Conservation (phyloP, 73 alveolate species). For the Tetrahymena borealis region DNA sequence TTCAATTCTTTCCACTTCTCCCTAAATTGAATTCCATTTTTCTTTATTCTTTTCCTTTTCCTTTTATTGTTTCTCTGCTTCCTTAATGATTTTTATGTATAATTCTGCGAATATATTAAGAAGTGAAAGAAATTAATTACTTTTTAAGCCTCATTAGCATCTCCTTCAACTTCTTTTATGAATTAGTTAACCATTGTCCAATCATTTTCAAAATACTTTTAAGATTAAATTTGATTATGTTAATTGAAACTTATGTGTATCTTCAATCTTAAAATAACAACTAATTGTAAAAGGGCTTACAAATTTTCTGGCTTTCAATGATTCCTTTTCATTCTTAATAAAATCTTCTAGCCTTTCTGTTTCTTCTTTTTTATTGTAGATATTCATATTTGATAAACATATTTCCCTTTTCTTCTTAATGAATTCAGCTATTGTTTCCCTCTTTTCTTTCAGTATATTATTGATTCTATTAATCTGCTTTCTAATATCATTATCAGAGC, state of each 20-base stretch:
- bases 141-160: conserved; percentile 19
- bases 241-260: no score
- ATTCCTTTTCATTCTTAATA: conserved; percentile 31
- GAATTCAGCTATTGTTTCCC: conserved; percentile 31
- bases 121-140: background rate
- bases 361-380: conserved; percentile 25
- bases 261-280: no score
- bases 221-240: no score
- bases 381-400: conserved; percentile 24
- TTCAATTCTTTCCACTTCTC: background rate
- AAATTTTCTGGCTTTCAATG: conserved; percentile 31
- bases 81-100: background rate
- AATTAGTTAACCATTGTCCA: conserved; percentile 27
- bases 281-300: background rate
- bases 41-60: background rate
- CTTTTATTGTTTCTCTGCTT: background rate
- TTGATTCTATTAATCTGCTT: conserved; percentile 18
- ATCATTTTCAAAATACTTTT: conserved; percentile 30
- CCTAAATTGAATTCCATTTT: background rate
- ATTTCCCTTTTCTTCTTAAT: conserved; percentile 38
- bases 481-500: conserved; percentile 1
- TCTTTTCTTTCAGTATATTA: conserved; percentile 18
- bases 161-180: conserved; percentile 19
- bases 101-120: background rate
- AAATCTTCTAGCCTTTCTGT: conserved; percentile 25